Base-by-base conservation (phyloP, 371 early-diverging fungal genomes). In the Lichtheimia ramosa region DNA sequence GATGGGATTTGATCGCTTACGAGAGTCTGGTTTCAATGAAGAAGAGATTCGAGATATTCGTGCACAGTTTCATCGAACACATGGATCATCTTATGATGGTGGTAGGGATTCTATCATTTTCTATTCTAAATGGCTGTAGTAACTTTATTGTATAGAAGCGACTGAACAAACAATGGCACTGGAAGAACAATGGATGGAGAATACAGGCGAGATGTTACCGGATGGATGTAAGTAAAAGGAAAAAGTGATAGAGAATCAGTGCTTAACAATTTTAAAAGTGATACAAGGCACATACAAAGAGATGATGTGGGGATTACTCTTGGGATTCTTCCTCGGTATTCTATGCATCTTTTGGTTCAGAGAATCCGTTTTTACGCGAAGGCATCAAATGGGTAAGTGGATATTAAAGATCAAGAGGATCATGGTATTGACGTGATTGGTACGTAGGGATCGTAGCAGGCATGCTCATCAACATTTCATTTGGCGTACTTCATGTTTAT, bases 161-260 rank as follows among this genome's bases (percentile, higher is more conserved):
- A 63, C 59, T 27, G 82, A 67, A 48, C 74, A 77, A 59, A 81
- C 77, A 40, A 68, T 74, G 58, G 77, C 74, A 23, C 54, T 83
- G 5, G 89, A 90, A 52, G 89, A 90, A 51, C 87, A 84, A 49
- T 90, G 90, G 89, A 88, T 87, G 66, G 90, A 90, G 27, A 83
- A 82, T 62, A 76, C 82, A 3, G 76, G 74, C 14, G 81, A 81
- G 27, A 81, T 81, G 12, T 68, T 83, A 53, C 83, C 84, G 3
- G 84, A 85, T 54, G 86, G 83, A 58, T 70, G 81, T 85, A 66
- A 71, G 65, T 51, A 48, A 42, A 62, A 5, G 5, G 28, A 67
- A 8, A 24, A 5, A 50, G 46, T 8, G n/a, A 0, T 14, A 46
- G 14, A 39, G 40, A 42, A 43, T 8, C 46, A 21, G 15, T 12